Evolutionary conservation across 441 rosid genomes (phyloP).

Genomic region (Erodium moschatum): DNA sequence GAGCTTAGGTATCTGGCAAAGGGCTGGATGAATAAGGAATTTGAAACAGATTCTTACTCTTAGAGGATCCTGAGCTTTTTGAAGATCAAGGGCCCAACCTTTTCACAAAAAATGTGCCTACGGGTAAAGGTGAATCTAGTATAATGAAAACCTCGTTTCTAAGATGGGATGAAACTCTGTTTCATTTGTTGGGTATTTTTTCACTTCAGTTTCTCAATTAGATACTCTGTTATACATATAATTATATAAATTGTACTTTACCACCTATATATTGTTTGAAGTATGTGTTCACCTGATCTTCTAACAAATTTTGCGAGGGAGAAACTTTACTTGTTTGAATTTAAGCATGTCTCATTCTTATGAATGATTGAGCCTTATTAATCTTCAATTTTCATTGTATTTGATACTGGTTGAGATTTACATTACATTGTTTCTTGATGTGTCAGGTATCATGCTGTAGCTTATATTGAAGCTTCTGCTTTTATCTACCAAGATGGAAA

Average conservation of each 20-base stretch:
- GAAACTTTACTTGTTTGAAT: neutral
- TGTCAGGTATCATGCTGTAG: slow-evolving; percentile 89
- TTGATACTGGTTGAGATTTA: neutral
- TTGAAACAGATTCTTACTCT: neutral
- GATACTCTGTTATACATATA: neutral
- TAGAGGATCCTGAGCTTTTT: neutral
- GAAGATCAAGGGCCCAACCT: neutral
- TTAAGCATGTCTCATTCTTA: neutral
- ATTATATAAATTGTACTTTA: neutral
- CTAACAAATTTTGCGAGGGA: neutral
- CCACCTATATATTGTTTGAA: neutral
- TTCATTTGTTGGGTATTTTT: neutral
- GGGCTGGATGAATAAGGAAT: no score
- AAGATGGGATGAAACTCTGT: neutral
- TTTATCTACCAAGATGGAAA: slow-evolving; percentile 92
- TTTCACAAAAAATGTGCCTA: neutral
- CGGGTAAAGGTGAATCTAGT: neutral
- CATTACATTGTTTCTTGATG: slow-evolving; percentile 19
- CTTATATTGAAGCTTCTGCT: slow-evolving; percentile 93
- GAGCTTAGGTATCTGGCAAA: no score
- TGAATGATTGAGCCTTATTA: neutral
- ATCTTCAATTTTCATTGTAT: neutral
- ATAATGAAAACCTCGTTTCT: neutral
- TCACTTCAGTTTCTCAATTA: neutral
- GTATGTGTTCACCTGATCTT: neutral